Conservation (phyloP, 768 basidiomycete species). For the Hygrocybe coccinea region DNA sequence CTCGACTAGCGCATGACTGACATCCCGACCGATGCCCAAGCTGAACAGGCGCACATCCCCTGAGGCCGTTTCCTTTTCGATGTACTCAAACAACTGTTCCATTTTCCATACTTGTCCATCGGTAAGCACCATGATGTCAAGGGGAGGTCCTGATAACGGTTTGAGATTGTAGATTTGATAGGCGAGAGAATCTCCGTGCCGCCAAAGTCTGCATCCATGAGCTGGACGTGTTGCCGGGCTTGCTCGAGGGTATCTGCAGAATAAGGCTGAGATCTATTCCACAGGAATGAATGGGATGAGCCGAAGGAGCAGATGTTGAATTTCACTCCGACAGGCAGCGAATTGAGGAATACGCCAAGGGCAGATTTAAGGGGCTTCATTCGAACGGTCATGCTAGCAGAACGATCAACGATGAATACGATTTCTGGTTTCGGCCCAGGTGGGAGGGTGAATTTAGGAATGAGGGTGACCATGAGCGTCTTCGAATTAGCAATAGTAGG, state of each 20-base stretch:
- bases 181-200: not conserved
- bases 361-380: not conserved
- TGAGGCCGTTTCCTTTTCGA: not conserved
- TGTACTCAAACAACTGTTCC: not conserved
- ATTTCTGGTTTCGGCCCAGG: not conserved
- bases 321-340: not conserved
- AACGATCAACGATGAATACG: not conserved
- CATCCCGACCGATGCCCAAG: not conserved
- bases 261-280: not conserved
- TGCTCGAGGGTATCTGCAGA: not conserved
- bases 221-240: not conserved
- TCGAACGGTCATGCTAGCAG: not conserved
- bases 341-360: not conserved
- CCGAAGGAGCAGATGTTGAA: slow-evolving; percentile 5
- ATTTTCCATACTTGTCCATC: not conserved
- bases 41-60: not conserved
- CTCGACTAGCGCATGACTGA: not conserved
- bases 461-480: not conserved
- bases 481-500: not conserved
- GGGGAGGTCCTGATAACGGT: not conserved
- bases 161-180: not conserved
- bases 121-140: not conserved
- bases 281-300: slow-evolving; percentile 1
- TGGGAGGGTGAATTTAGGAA: not conserved
- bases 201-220: not conserved